These are phyloP conservation scores for Parmelia sp. DNA, from an alignment of 495 filamentous ascomycete genomes.

Conservation along the genomic window DNA sequence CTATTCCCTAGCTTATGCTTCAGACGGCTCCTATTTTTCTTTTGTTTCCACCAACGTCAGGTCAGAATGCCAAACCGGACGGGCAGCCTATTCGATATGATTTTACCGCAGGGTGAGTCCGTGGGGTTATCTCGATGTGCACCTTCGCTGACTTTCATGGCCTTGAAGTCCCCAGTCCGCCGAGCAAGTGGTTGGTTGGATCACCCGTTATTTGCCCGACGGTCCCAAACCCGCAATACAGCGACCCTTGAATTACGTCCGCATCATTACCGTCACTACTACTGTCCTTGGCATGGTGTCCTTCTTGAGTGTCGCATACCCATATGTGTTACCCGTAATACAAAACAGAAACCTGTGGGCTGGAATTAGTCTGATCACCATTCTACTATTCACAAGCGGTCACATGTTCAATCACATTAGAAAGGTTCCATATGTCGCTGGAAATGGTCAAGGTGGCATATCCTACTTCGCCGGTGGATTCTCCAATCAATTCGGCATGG, in stretches of 20 bases:
- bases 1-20: constrained; percentile 62
- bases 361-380: constrained; percentile 76
- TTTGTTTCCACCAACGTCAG: constrained; percentile 79
- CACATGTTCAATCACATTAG: constrained; percentile 99
- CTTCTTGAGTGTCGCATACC: constrained; percentile 65
- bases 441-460: constrained; percentile 77
- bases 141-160: constrained; percentile 9
- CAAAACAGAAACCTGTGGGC: constrained; percentile 94
- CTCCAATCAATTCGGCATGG: constrained; percentile 89
- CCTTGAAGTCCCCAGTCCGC: constrained; percentile 59
- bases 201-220: constrained; percentile 68
- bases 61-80: constrained; percentile 69
- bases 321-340: constrained; percentile 76
- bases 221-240: constrained; percentile 66
- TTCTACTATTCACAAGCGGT: constrained; percentile 90
- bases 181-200: constrained; percentile 71
- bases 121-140: not conserved
- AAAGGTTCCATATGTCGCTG: constrained; percentile 89
- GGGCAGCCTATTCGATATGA: constrained; percentile 73
- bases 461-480: constrained; percentile 92
- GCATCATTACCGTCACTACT: constrained; percentile 61
- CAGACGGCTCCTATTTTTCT: constrained; percentile 91
- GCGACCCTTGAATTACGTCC: constrained; percentile 82
- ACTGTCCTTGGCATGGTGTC: constrained; percentile 60
- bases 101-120: constrained; percentile 68